phyloP scores from a whole-genome alignment of 371 early-diverging fungal genomes.

The Vairimorpha apis region DNA sequence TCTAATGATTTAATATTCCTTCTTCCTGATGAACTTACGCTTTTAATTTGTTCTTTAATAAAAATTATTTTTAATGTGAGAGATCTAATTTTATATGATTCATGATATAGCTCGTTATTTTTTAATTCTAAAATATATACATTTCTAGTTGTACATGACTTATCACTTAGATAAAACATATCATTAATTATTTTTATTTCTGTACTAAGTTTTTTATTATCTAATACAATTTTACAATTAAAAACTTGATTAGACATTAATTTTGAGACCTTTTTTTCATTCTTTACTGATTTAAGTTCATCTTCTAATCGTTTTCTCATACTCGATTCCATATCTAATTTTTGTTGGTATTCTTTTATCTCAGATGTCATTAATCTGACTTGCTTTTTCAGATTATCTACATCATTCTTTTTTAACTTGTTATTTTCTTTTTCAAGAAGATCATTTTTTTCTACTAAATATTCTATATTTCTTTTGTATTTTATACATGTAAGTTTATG shows the following conservation, averaged over 20 bases:
- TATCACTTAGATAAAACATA: constrained; percentile 12
- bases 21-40: constrained; percentile 34
- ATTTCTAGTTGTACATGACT: constrained; percentile 17
- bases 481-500: too few species aligned
- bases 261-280: background rate
- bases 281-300: constrained; percentile 37
- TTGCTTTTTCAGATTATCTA: constrained; percentile 50
- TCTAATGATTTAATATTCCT: constrained; percentile 43
- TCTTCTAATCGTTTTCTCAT: constrained; percentile 41
- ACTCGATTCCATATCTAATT: constrained; percentile 46
- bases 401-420: constrained; percentile 6
- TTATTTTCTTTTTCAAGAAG: background rate
- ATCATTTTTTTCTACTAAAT: too few species aligned
- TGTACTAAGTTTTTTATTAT: constrained; percentile 1
- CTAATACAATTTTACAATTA: constrained; percentile 2
- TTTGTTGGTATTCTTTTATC: constrained; percentile 54
- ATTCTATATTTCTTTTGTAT: too few species aligned
- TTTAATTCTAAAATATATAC: constrained; percentile 43
- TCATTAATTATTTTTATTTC: constrained; percentile 23
- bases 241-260: constrained; percentile 14
- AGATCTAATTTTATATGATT: constrained; percentile 40
- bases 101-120: constrained; percentile 49
- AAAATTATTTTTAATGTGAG: constrained; percentile 53
- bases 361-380: constrained; percentile 42
- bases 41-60: constrained; percentile 45